Conservation (phyloP, 2,329 filamentous ascomycete genomes). For the Cladophialophora immunda region DNA sequence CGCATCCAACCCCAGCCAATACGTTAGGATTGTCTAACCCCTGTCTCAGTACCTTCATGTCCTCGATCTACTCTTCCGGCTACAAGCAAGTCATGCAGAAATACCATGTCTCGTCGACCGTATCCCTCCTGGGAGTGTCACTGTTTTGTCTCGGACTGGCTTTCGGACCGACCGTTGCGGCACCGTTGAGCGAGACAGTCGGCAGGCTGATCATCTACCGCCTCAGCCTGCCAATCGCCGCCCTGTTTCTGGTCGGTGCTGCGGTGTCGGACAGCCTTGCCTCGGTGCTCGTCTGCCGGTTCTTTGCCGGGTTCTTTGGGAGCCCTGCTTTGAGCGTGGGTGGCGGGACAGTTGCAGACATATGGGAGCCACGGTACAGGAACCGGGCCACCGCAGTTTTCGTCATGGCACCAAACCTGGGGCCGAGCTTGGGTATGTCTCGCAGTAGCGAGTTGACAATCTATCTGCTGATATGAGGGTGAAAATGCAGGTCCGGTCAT, state of each 20-base stretch:
- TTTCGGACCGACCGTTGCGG: constrained; percentile 74
- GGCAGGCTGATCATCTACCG: constrained; percentile 74
- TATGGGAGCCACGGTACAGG: constrained; percentile 42
- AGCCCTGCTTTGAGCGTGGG: constrained; percentile 45
- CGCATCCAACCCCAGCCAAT: not conserved
- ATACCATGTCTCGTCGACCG: constrained; percentile 43
- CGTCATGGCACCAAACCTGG: constrained; percentile 69
- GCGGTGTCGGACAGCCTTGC: constrained; percentile 68
- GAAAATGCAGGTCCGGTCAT: constrained; percentile 70
- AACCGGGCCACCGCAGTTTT: constrained; percentile 62
- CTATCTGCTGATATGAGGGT: not conserved
- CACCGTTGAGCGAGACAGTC: constrained; percentile 74
- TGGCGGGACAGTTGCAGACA: constrained; percentile 27
- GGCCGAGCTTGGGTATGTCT: constrained; percentile 59
- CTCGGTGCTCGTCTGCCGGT: constrained; percentile 73
- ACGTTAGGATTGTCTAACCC: not conserved
- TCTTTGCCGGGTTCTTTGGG: constrained; percentile 77
- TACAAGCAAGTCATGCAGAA: constrained; percentile 64
- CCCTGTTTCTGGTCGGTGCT: constrained; percentile 55
- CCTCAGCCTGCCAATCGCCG: constrained; percentile 69
- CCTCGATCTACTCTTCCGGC: constrained; percentile 46
- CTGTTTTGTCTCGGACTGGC: constrained; percentile 76
- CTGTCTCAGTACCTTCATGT: constrained; percentile 38
- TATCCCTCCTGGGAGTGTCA: constrained; percentile 66
- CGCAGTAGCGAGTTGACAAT: constrained; percentile 30